Base-by-base conservation (phyloP, 2,329 filamentous ascomycete species). In the Cryphonectria carpinicola region DNA sequence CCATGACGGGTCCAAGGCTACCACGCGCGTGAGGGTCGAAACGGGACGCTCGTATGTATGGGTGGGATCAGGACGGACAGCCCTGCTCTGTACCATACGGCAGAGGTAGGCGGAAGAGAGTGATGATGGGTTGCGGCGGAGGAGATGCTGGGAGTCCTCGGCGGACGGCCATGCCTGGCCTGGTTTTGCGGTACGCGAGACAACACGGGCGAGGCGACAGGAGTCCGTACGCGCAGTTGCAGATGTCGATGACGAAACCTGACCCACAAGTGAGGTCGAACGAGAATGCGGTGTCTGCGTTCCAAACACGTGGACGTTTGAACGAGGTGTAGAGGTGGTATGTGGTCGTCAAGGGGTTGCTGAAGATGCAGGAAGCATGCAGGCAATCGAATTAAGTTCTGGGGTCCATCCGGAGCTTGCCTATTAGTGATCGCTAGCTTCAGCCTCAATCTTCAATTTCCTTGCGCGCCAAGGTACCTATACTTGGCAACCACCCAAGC, bases 141-240 rank as follows among this genome's bases (percentile, higher is more conserved):
- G 35, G 66, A 37, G 52, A 41, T 68, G 65, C 61, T 63, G 28
- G 35, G 22, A 65, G 61, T 69, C 71, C 49, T 64, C 67, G 65
- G 58, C 43, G 69, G 68, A 68, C 68, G 70, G 71, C 71, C 71
- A 72, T 72, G 62, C 71, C 71, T 66, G 32, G 65, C 28, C 65
- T 43, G 52, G 61, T 39, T 46, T 14, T 25, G 61, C 14, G 61
- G 41, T 14, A 41, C 46, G 56, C 68, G 46, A 37, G 41, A 68
- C 67, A 41, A 65, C 67, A 54, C 62, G 60, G 58, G 41, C 46
- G 11, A 54, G 65, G 49, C 65, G 25, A 46, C 65, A 65, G 63
- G 25, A 65, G 28, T 65, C 63, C 63, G 63, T n/a, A 49, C 61
- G 61, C 39, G 61, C n/a, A 62, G 61, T 14, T 46, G 61, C 61